These are phyloP conservation scores for Turnera subulata DNA, from an alignment of 345 rosid genomes.

Conservation along the genomic window DNA sequence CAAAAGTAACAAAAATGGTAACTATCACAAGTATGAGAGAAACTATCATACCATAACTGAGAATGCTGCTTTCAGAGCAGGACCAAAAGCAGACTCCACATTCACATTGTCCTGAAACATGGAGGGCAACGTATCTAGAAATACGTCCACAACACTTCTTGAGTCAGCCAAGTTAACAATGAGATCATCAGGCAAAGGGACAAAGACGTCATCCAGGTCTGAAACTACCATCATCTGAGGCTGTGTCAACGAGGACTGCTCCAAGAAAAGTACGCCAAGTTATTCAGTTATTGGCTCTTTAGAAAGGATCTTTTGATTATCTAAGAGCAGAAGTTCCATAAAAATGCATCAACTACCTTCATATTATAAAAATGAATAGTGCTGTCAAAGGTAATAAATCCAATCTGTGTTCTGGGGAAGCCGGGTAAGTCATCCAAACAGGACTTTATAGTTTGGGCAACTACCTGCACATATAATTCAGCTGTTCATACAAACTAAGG, in stretches of 20 bases:
- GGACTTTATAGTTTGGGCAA: slow-evolving; percentile 86
- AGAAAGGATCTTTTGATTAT: too few species aligned
- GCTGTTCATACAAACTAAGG: background rate
- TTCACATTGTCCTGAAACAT: slow-evolving; percentile 91
- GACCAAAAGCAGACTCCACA: slow-evolving; percentile 98
- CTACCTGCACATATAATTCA: slow-evolving; percentile 46
- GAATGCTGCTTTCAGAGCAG: slow-evolving; percentile 90
- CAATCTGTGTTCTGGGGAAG: slow-evolving; percentile 96
- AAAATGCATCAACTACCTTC: slow-evolving; percentile 60
- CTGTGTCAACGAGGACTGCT: slow-evolving; percentile 94
- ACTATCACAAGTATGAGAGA: background rate
- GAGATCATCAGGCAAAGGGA: slow-evolving; percentile 96
- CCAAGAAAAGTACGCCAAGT: slow-evolving; percentile 13
- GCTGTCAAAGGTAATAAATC: slow-evolving; percentile 96
- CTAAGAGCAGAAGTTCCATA: background rate
- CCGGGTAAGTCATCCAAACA: slow-evolving; percentile 96
- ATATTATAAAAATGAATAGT: slow-evolving; percentile 93
- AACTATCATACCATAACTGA: slow-evolving; percentile 82
- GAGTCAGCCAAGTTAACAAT: slow-evolving; percentile 99
- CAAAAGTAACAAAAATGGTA: too few species aligned
- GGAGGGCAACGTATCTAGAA: slow-evolving; percentile 84
- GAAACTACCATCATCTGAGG: slow-evolving; percentile 99
- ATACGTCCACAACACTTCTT: slow-evolving; percentile 80
- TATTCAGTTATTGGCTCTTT: background rate
- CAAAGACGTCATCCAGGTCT: slow-evolving; percentile 87